Base-by-base conservation (phyloP, 306 rosid species). In the Medicago lupulina region DNA sequence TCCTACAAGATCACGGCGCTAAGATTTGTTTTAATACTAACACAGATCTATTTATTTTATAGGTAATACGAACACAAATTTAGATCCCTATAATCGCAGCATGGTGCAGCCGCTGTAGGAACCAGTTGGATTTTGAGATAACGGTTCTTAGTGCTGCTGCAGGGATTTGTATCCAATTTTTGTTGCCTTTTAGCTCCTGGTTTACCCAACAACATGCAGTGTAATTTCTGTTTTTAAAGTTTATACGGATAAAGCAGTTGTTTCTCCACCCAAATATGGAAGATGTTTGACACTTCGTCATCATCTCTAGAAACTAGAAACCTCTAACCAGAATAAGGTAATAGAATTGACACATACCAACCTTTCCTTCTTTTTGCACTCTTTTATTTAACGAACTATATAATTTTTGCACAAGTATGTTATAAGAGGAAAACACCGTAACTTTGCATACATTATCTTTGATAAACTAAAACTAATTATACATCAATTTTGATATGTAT, bases 161-260 rank as follows among this genome's bases (percentile, higher is more conserved):
- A 43, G 13, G 49, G 49, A 11, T 43, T 10, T 43, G 4, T 43
- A 43, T 43, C 14, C 49, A 14, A 49, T 49, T 15, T 49, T 15
- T 19, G 10, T 19, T 15, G 58, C 18, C 54, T 47, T 47, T 68
- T 28, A 74, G 19, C 47, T 41, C 59, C 11, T 43, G 46, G 46
- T 60, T 18, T 61, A 44, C 61, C 60, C 61, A 74, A 61, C 71
- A 11, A 38, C 15, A 47, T 21, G 76, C 19, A 18, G 23, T 40
- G 34, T 31, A 19, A 40, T 19, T 13, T 19, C 28, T 39, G 65
- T 16, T 39, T 8, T 39, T 10, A 21, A 72, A 19, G 41, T 40
- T 55, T 23, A 72, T 15, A 39, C 39, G 41, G 21, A 55, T 13
- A 55, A 71, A 18, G 25, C 25, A 21, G 25, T 21, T 21, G 25